Base-by-base conservation (phyloP, 73 alveolate genomes). In the Blepharisma japonicum region DNA sequence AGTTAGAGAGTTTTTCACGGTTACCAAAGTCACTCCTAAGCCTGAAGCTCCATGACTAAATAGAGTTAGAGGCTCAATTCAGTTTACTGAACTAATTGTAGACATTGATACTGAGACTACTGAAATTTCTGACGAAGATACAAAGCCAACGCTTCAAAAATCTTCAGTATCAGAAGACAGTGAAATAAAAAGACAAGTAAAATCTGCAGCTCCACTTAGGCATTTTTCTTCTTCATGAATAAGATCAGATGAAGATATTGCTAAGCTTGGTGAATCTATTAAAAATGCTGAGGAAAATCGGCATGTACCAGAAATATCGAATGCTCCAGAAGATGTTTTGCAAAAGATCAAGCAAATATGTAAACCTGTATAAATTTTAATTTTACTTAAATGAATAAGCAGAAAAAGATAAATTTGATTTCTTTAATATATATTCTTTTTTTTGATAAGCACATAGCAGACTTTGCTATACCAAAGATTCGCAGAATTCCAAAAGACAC, bases 1-100 rank as follows among this genome's bases (percentile, higher is more conserved):
- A 32, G 66, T 51, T 4, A 0, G 66, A 14, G 66, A 18, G 21
- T 51, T 51, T 51, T 51, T 51, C 66, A 51, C n/a, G 0, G 4
- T 51, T 11, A 1, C 66, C 21, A 51, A 51, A 51, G 66, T 51
- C 4, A 18, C 21, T 4, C 21, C 66, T 1, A 51, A 18, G 21
- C 66, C 66, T 51, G 66, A 51, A 51, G 66, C 66, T 3, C 66
- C 66, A 14, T 51, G 66, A 18, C 66, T 51, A 14, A 51, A 51
- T 51, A 11, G 66, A 18, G 66, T 51, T 18, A 51, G 66, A 51
- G 66, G 66, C n/a, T 51, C 66, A 18, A 51, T 51, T 51, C 66
- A 51, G 66, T 51, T 51, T 18, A 51, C 66, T 51, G 21, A 18
- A 11, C n/a, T 14, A 14, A 14, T 51, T 14, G 66, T 51, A 14